Evolutionary conservation across 2,329 filamentous ascomycete species (phyloP), one percentile per base, ranked within the genome.

Genomic region (Claviceps arundinis): DNA sequence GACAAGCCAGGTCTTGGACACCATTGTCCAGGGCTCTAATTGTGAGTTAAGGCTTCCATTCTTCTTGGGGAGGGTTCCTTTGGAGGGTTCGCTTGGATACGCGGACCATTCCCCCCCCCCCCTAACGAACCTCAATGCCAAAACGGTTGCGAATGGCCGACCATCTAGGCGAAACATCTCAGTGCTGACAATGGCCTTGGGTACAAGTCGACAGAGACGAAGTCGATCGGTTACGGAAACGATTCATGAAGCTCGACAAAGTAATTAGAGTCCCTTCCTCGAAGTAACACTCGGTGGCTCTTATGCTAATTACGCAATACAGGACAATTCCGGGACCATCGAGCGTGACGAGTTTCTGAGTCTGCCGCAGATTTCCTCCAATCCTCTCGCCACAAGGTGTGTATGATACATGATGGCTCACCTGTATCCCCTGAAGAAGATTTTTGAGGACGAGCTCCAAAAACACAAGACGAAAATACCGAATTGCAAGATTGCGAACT

Each of bases 241-340:
- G 91, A 56, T 98, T 98, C 67, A 97, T 97, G 91, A 98, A 98
- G 73, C 76, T 98, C 55, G 93, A 98, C 72, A 97, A 96, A 81
- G 91, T 93, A 44, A 8, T 16, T 1, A 5, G 38, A 22, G 6
- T 19, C 34, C 24, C 9, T 16, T 8, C 5, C 22, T n/a, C 19
- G 5, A 22, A 43, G 17, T 5, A 42, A 19, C 41, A 11, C 41
- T 9, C 41, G 19, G 19, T 26, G 5, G 4, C 19, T 44, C 9
- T 26, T 26, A 11, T 46, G 30, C 24, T 46, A 46, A 46, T 46
- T 9, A 13, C 7, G 9, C 5, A 14, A 17, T 3, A 4, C 47
- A 96, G 91, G 91, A 98, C 69, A 94, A 94, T 73, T 96, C 90
- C 14, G 93, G 93, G 61, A 97, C 93, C 47, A 95, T 98, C 71